Conservation (phyloP, 306 rosid species). For the Medicago ruthenica region DNA sequence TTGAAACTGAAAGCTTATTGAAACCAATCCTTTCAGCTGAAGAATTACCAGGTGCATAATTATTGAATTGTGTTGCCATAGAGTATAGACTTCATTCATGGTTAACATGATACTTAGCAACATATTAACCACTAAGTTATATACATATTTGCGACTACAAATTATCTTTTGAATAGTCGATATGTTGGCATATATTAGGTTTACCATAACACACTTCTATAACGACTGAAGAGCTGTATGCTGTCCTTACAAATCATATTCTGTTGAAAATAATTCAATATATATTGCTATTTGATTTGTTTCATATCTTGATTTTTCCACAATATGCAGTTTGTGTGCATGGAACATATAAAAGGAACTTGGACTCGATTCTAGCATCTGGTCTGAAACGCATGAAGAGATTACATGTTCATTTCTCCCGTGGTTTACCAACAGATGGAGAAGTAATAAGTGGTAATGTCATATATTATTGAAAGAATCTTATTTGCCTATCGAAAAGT, state of each 20-base stretch:
- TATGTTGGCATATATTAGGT: constrained; percentile 3
- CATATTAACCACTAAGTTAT: constrained; percentile 5
- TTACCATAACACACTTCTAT: constrained; percentile 14
- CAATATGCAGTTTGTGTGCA: constrained; percentile 83
- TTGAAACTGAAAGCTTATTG: constrained; percentile 82
- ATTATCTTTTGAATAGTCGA: neutral
- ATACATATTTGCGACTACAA: neutral
- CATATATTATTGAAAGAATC: neutral
- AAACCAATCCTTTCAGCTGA: constrained; percentile 78
- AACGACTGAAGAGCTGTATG: neutral
- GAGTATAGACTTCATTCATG: neutral
- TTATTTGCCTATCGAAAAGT: neutral
- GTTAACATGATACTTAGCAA: constrained; percentile 12
- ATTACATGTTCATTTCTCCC: constrained; percentile 92
- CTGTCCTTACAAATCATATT: constrained; percentile 1
- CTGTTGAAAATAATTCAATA: neutral
- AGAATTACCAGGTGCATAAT: constrained; percentile 73
- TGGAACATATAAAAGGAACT: constrained; percentile 79
- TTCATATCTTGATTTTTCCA: constrained; percentile 32
- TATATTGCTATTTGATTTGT: constrained; percentile 9
- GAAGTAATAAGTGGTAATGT: constrained; percentile 88
- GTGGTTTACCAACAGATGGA: constrained; percentile 89
- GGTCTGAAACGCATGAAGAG: constrained; percentile 91
- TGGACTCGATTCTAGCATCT: constrained; percentile 76
- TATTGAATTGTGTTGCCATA: constrained; percentile 24